Conservation (phyloP, 768 basidiomycete species). For the Amanita rimosa region DNA sequence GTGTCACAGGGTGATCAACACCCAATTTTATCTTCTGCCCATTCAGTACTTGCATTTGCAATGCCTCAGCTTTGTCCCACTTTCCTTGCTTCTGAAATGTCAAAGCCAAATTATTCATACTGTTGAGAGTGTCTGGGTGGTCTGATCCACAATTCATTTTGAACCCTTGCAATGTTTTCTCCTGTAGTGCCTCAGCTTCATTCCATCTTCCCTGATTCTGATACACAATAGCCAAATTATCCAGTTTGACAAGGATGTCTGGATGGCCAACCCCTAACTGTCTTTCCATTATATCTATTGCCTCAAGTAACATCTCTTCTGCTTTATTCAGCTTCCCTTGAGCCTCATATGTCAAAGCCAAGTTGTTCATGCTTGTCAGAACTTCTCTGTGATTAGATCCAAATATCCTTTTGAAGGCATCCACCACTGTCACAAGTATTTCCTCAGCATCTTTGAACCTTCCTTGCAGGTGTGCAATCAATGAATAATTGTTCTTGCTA, state of each 20-base stretch:
- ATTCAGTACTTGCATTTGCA: too few species aligned
- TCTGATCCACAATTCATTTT: background rate
- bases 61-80: too few species aligned
- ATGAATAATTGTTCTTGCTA: too few species aligned
- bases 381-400: background rate
- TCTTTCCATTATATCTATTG: background rate
- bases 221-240: background rate
- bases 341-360: background rate
- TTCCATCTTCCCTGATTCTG: background rate
- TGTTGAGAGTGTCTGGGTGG: background rate
- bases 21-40: too few species aligned
- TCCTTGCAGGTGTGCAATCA: too few species aligned
- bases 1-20: too few species aligned
- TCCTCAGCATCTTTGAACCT: too few species aligned
- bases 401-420: background rate
- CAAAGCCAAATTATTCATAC: too few species aligned
- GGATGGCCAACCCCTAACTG: background rate
- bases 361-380: background rate
- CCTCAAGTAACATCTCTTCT: background rate
- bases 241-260: background rate
- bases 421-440: too few species aligned
- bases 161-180: background rate
- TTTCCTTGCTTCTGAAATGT: too few species aligned
- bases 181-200: background rate
- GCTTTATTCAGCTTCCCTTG: constrained; percentile 2